Base-by-base conservation (phyloP, 345 rosid genomes). In the Eutrema yunnanense region DNA sequence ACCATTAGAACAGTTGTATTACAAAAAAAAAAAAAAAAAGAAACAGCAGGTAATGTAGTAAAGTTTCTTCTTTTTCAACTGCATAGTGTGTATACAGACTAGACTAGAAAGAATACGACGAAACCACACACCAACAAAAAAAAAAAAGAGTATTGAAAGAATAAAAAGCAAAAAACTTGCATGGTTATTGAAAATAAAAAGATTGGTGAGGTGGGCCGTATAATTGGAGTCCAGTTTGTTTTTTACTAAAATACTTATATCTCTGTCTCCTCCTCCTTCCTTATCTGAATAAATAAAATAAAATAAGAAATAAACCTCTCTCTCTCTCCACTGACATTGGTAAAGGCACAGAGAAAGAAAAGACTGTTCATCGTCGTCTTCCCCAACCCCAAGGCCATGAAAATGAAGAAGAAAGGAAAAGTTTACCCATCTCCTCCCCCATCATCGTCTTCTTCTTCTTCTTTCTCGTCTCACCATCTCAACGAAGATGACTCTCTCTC, bases 391-490 rank as follows among this genome's bases (percentile, higher is more conserved):
- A 42, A 13, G 13, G 41, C 26, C 61, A 93, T 85, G 95, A 88
- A 89, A 86, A 76, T 85, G 77, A 89, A 89, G 71, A 89, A 86
- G 83, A 94, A 92, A 77, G 98, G 98, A 38, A 93, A 86, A 87
- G 85, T 94, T 3, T 64, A 86, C 72, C 97, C 96, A 3, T 86
- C 98, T 62, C 87, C 87, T 42, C 30, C 42, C 9, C 26, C 79
- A 1, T 6, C 73, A 11, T 49, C 74, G 0, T 27, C 81, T 0
- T 9, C 61, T 0, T 52, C 73, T 0, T 22, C 78, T 1, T 74
- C 81, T 1, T 38, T 75, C 0, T 32, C 84, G 0, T 48, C 71
- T 42, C 13, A 29, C 48, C 6, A 53, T 55, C 4, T 75, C 30
- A 47, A 72, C 8, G 73, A 73, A 33, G 86, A 83, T 9, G 90